These are phyloP conservation scores for Pterulicium gracile DNA, from an alignment of 1,284 basidiomycete genomes.

Conservation along the genomic window DNA sequence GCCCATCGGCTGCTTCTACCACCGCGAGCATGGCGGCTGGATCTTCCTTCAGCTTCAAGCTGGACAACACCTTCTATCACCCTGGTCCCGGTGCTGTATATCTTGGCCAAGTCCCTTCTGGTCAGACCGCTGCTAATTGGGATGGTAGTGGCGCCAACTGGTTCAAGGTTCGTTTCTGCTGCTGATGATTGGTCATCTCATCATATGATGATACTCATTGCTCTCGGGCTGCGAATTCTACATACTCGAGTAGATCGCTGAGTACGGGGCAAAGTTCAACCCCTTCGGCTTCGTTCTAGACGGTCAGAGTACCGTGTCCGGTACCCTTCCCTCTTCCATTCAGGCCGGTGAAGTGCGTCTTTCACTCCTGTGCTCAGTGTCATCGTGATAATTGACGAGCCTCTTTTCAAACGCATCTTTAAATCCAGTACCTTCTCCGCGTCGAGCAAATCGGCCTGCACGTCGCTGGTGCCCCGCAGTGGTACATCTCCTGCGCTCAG, in stretches of 20 bases:
- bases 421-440: constrained; percentile 26
- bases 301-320: constrained; percentile 20
- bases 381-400: too few species aligned
- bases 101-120: constrained; percentile 24
- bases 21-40: constrained; percentile 29
- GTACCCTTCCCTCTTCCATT: constrained; percentile 26
- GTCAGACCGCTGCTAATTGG: constrained; percentile 23
- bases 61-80: constrained; percentile 30
- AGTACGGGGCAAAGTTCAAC: constrained; percentile 27
- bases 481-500: constrained; percentile 30
- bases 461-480: constrained; percentile 26
- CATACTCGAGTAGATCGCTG: constrained; percentile 23
- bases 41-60: constrained; percentile 25
- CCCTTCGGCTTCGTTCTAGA: constrained; percentile 26
- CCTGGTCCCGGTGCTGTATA: constrained; percentile 31
- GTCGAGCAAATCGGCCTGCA: constrained; percentile 32
- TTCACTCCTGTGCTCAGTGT: neutral
- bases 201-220: neutral
- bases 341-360: constrained; percentile 25
- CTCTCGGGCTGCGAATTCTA: neutral
- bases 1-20: constrained; percentile 20
- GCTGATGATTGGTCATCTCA: neutral
- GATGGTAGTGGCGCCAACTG: constrained; percentile 32
- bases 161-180: constrained; percentile 28
- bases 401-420: too few species aligned